Evolutionary conservation across 495 filamentous ascomycete species (phyloP), one percentile per base, ranked within the genome.

Genomic region (Margaritispora aquatica): DNA sequence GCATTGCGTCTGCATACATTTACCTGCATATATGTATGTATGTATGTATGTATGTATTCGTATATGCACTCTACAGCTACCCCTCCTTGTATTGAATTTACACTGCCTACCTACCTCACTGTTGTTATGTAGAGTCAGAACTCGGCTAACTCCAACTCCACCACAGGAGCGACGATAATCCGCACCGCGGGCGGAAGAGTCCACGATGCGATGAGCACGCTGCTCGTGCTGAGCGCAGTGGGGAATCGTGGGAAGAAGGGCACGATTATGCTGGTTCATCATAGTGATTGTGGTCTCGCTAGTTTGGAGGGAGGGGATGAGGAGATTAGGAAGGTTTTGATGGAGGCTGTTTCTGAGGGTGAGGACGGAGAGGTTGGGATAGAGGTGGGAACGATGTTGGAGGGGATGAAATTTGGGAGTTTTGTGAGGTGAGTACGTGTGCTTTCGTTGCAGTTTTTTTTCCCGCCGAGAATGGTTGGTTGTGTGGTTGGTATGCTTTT

Each of bases 281-380:
- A 66, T 57, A 70, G 63, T 4, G 65, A 69, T 57, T 67, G 66
- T 53, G 64, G 64, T 26, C 10, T 67, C 23, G n/a, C 51, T 21
- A 54, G 51, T 29, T 8, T 44, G 7, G 15, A n/a, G 38, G 38
- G 26, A 1, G 56, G 36, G 22, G 63, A 69, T 50, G 66, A 54
- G 8, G 26, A 50, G 5, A 55, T 65, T 4, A 56, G 56, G 17
- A 27, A 15, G 9, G 61, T 47, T 1, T 27, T 69, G 3, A 62
- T 52, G 38, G 44, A 62, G 38, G 51, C 44, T 50, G 46, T 27
- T 21, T 54, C 19, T 44, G 38, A 51, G 19, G 61, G 41, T 23
- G 52, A 48, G 29, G 13, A 34, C 15, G 61, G 26, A 51, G 2
- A 38, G 1, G 51, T 27, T 0, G 51, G 60, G 21, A 50, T 55